phyloP scores from a whole-genome alignment of 2,329 filamentous ascomycete genomes.

The Aspergillus oerlinghausenensis region DNA sequence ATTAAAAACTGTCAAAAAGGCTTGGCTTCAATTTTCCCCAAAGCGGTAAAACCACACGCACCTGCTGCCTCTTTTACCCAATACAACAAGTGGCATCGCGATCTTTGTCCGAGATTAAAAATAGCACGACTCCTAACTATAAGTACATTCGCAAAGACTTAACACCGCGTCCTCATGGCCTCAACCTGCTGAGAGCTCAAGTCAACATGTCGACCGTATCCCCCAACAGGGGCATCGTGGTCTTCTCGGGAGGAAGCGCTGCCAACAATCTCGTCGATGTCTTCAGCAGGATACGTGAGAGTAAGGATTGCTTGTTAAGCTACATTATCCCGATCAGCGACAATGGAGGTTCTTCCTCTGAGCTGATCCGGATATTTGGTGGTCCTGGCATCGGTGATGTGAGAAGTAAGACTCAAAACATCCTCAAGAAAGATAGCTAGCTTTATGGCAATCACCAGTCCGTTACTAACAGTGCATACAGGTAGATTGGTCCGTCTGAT shows the following conservation, averaged over 20 bases:
- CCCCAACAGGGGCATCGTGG: constrained; percentile 59
- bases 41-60: background rate
- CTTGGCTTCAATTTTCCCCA: background rate
- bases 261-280: constrained; percentile 92
- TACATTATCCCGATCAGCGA: constrained; percentile 95
- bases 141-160: background rate
- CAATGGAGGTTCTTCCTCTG: constrained; percentile 90
- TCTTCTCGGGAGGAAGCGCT: constrained; percentile 91
- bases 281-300: constrained; percentile 63
- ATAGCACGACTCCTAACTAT: background rate
- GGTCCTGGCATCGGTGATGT: constrained; percentile 82
- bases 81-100: background rate
- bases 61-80: background rate
- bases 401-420: constrained; percentile 52
- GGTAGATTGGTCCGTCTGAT: constrained; percentile 88
- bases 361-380: constrained; percentile 89
- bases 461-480: constrained; percentile 31
- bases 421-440: background rate
- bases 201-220: constrained; percentile 10
- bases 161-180: too few species aligned
- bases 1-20: background rate
- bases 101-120: background rate
- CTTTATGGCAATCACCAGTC: background rate
- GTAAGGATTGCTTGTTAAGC: constrained; percentile 63
- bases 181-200: background rate